Evolutionary conservation across 495 filamentous ascomycete genomes (phyloP).

Genomic region (Neurospora sp.): DNA sequence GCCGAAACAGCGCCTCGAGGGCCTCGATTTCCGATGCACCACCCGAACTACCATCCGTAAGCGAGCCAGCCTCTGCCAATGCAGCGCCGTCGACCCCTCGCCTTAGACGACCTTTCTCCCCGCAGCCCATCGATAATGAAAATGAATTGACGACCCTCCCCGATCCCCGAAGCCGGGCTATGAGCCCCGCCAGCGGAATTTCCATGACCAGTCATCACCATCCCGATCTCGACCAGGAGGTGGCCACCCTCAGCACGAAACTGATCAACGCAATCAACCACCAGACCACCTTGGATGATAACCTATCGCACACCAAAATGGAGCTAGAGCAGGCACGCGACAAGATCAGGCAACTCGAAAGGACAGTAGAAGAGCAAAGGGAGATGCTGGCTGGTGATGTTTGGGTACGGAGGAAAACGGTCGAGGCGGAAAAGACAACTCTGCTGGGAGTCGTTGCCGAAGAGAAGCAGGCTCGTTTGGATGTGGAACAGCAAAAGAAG

Average conservation of each 20-base stretch:
- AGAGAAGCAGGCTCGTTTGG: slow-evolving; percentile 57
- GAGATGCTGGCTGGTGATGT: slow-evolving; percentile 59
- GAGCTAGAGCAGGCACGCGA: slow-evolving; percentile 69
- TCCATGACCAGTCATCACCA: slow-evolving; percentile 32
- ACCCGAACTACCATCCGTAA: not conserved
- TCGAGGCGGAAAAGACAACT: slow-evolving; percentile 32
- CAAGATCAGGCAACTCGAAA: slow-evolving; percentile 58
- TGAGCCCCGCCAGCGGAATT: slow-evolving; percentile 23
- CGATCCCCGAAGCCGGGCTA: slow-evolving; percentile 35
- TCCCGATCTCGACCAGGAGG: slow-evolving; percentile 77
- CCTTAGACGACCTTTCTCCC: slow-evolving; percentile 18
- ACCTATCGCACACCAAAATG: slow-evolving; percentile 67
- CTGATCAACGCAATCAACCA: slow-evolving; percentile 95
- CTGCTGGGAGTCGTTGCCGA: slow-evolving; percentile 40
- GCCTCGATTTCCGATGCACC: slow-evolving; percentile 7
- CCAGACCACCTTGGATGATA: slow-evolving; percentile 88
- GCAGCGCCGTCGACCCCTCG: slow-evolving; percentile 18
- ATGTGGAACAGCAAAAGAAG: slow-evolving; percentile 59
- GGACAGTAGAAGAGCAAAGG: slow-evolving; percentile 32
- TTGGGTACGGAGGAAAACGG: slow-evolving; percentile 48
- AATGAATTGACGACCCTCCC: slow-evolving; percentile 40
- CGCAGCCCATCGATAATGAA: slow-evolving; percentile 29
- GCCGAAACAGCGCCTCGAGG: slow-evolving; percentile 2
- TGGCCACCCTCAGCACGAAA: slow-evolving; percentile 85
- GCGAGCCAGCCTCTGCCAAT: not conserved